Evolutionary conservation across 768 basidiomycete species (phyloP).

Genomic region (Mycena galopus): DNA sequence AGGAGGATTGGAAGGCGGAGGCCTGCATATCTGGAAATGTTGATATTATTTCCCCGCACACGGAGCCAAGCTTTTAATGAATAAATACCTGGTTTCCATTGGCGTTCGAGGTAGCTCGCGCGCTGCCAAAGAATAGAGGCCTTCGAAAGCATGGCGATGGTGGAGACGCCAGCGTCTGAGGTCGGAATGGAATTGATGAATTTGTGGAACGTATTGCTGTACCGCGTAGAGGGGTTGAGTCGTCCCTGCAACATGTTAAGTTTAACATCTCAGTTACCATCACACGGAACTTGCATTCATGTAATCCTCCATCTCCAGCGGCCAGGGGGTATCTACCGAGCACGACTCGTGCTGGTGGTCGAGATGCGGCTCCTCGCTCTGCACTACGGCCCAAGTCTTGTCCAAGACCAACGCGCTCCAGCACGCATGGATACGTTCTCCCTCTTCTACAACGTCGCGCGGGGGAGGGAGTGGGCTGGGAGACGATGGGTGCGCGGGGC

Average conservation of each 20-base stretch:
- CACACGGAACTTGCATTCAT: constrained; percentile 41
- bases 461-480: constrained; percentile 43
- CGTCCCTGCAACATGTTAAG: not conserved
- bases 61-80: not conserved
- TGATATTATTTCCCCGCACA: not conserved
- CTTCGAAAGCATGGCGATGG: constrained; percentile 8
- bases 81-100: not conserved
- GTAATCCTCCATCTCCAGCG: constrained; percentile 53
- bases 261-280: not conserved
- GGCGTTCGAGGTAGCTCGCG: not conserved
- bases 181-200: not conserved
- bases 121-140: constrained; percentile 9
- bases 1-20: not conserved
- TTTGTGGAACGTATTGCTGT: not conserved
- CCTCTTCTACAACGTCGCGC: constrained; percentile 49
- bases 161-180: constrained; percentile 1
- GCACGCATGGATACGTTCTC: constrained; percentile 52
- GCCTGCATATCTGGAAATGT: constrained; percentile 3
- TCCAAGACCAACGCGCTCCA: constrained; percentile 52
- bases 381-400: constrained; percentile 57
- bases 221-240: constrained; percentile 9
- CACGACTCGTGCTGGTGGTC: not conserved
- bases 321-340: constrained; percentile 53
- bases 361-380: constrained; percentile 47
- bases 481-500: constrained; percentile 43